phyloP scores from a whole-genome alignment of 257 asterid species.

The Salvia splendens region DNA sequence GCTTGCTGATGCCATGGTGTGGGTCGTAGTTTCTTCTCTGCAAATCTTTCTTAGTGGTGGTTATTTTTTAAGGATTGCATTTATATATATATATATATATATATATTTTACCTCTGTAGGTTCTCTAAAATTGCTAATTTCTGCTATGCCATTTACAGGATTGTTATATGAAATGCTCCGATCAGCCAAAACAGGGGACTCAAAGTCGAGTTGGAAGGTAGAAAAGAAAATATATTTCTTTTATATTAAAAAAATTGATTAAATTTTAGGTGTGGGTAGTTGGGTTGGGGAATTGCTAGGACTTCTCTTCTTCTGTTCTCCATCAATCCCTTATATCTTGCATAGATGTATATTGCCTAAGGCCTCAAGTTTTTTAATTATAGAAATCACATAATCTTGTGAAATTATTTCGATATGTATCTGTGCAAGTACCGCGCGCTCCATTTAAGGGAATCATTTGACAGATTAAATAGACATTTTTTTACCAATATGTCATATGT shows the following conservation, averaged over 20 bases:
- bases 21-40: conserved; percentile 25
- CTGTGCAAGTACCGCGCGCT: conserved; percentile 6
- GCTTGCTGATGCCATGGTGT: conserved; percentile 10
- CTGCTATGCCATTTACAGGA: conserved; percentile 53
- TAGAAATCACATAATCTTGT: conserved; percentile 15
- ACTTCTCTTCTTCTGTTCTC: conserved; percentile 24
- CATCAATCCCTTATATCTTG: background rate
- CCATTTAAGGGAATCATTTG: too few relatives aligned
- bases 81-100: background rate
- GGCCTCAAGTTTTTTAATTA: conserved; percentile 8
- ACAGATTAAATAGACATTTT: too few relatives aligned
- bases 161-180: conserved; percentile 92
- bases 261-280: conserved; percentile 18
- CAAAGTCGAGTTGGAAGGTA: conserved; percentile 97
- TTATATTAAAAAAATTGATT: conserved; percentile 14
- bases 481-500: too few relatives aligned
- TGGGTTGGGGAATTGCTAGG: conserved; percentile 16
- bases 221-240: background rate
- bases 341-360: background rate
- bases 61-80: conserved; percentile 3
- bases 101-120: conserved; percentile 13
- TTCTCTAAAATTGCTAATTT: conserved; percentile 21
- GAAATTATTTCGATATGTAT: conserved; percentile 12
- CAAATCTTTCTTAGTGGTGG: conserved; percentile 9
- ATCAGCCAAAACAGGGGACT: conserved; percentile 84